Evolutionary conservation across 108 stramenopile species (phyloP).

Genomic region (Pseudonitzschia pungens): DNA sequence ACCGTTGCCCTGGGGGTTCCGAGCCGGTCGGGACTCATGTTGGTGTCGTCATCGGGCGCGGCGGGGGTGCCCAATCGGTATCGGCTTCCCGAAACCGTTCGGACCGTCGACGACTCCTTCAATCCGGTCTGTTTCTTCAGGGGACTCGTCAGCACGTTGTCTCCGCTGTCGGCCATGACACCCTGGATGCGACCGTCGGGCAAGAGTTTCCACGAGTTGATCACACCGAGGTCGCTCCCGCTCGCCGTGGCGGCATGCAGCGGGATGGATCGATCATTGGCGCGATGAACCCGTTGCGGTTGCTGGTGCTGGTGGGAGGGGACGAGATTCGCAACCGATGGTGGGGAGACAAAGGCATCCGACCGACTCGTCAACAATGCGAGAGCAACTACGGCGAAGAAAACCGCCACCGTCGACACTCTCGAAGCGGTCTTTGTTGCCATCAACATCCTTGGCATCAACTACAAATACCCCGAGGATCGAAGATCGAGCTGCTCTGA

Average conservation of each 20-base stretch:
- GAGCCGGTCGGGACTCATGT: not conserved
- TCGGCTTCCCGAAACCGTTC: conserved; percentile 14
- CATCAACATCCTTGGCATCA: not conserved
- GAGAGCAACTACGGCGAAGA: not conserved
- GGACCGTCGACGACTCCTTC: conserved; percentile 2
- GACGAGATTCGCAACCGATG: not conserved
- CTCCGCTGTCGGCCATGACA: conserved; percentile 5
- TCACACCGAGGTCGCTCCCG: not conserved
- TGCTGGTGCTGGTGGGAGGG: not conserved
- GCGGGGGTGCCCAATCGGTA: conserved; percentile 16
- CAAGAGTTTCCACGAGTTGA: conserved; percentile 15
- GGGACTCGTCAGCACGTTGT: conserved; percentile 14
- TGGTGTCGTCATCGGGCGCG: not conserved
- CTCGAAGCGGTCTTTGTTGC: not conserved
- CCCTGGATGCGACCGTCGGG: conserved; percentile 15
- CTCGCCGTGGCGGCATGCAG: not conserved
- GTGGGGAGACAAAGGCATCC: conserved; percentile 8
- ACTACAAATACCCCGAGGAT: not conserved
- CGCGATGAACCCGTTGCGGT: not conserved
- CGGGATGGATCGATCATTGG: not conserved
- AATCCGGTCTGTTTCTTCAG: not conserved
- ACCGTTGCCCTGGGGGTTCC: conserved; percentile 6
- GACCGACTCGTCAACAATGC: not conserved
- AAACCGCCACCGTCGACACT: not conserved
- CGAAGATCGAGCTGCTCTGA: not conserved